phyloP scores from a whole-genome alignment of 2,329 filamentous ascomycete species.

The Thelonectria rubi region DNA sequence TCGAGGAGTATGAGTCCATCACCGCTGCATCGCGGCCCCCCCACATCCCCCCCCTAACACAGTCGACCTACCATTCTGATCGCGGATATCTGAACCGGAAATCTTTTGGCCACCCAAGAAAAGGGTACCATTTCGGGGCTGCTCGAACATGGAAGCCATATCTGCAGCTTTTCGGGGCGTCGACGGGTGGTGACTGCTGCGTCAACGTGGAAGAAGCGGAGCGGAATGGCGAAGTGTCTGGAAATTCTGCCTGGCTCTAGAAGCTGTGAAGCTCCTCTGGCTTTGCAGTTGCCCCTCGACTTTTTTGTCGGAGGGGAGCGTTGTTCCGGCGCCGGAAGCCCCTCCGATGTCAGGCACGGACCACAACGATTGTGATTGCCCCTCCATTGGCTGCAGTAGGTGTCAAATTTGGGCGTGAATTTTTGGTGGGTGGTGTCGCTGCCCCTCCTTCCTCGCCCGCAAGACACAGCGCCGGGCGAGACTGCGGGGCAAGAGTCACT shows the following conservation, averaged over 20 bases:
- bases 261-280: conserved; percentile 43
- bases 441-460: conserved; percentile 38
- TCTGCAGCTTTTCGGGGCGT: conserved; percentile 42
- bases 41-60: conserved; percentile 41
- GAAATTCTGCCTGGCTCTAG: conserved; percentile 45
- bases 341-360: conserved; percentile 29
- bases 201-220: conserved; percentile 39
- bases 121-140: conserved; percentile 92
- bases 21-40: conserved; percentile 35
- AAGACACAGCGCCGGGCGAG: conserved; percentile 27
- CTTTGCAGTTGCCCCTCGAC: conserved; percentile 35
- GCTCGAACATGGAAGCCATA: conserved; percentile 97
- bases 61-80: conserved; percentile 81
- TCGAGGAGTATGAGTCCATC: conserved; percentile 2
- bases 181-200: conserved; percentile 37
- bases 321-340: conserved; percentile 41
- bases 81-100: conserved; percentile 93
- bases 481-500: conserved; percentile 43
- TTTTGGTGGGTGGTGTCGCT: conserved; percentile 37
- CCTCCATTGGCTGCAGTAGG: conserved; percentile 40
- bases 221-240: conserved; percentile 38
- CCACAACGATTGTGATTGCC: conserved; percentile 23
- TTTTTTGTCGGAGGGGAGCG: conserved; percentile 41
- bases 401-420: conserved; percentile 38
- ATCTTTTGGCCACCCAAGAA: conserved; percentile 99